phyloP scores from a whole-genome alignment of 257 asterid genomes.

The Solanum tarapatanum region DNA sequence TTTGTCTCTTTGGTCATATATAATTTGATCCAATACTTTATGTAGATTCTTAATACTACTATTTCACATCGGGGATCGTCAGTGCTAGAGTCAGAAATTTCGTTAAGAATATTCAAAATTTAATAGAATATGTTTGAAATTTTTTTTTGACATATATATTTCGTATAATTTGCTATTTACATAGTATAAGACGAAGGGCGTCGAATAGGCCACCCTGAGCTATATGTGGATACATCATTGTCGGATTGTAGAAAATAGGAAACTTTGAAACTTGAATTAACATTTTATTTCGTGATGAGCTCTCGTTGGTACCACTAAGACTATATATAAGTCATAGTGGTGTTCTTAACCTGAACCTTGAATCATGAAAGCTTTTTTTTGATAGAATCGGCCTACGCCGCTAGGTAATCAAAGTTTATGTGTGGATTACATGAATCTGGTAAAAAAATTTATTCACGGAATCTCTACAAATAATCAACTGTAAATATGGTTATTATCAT shows the following conservation, averaged over 20 bases:
- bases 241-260: neutral
- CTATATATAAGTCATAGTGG: neutral
- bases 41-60: neutral
- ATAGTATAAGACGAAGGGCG: no score
- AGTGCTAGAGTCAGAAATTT: no score
- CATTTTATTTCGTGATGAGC: neutral
- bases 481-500: neutral
- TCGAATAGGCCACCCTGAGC: no score
- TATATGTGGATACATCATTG: no score
- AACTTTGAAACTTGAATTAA: neutral
- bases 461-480: no score
- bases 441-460: neutral
- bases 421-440: neutral
- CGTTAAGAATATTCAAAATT: neutral
- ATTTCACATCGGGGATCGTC: no score
- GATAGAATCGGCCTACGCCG: neutral
- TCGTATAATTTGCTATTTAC: no score
- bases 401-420: neutral
- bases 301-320: neutral
- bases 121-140: no score
- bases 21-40: neutral
- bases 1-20: neutral
- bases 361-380: neutral
- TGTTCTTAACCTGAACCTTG: neutral
- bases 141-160: no score